Base-by-base conservation (phyloP, 352 stramenopile species). In the Phytopythium boreale region DNA sequence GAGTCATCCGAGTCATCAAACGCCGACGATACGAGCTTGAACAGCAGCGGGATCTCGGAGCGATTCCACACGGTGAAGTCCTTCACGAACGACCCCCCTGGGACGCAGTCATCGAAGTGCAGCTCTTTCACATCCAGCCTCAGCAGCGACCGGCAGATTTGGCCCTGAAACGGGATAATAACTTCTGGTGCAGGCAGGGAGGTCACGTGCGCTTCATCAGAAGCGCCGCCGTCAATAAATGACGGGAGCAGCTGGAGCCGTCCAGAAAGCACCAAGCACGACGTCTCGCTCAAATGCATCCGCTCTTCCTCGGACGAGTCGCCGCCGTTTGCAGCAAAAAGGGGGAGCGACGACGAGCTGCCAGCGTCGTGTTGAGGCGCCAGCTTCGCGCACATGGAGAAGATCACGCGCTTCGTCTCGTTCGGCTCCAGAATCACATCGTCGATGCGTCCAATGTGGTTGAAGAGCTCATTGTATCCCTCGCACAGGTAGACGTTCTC, bases 31-130 rank as follows among this genome's bases (percentile, higher is more conserved):
- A 95, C 78, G 8, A 96, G 68, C 56, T 92, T 88, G 65, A 96
- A 95, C 17, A 95, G 64, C 51, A 96, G 75, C 15, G 87, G 88
- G 53, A 95, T 96, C 68, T 96, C 88, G 0, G 88, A 95, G 6
- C 88, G 86, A 34, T 96, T 96, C 88, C 88, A 96, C 19, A 96
- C 84, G 2, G 88, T 95, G 27, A 96, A 95, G 63, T 96, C 88
- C 60, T 96, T 96, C 9, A 95, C 88, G 47, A 95, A 96, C 22
- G 88, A 93, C 0, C 87, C 87, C 17, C 82, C 84, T 4, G 88
- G 88, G 4, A 96, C 84, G 27, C 88, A 96, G 66, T 95, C 88
- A 37, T 96, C 88, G 57, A 96, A 96, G 67, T 95, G 88, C 14
- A 96, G 71, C 58, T 96, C 88, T 64, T 95, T 93, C 29, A 95